Evolutionary conservation across 306 rosid species (phyloP).

Genomic region (Dryas alaskensis): DNA sequence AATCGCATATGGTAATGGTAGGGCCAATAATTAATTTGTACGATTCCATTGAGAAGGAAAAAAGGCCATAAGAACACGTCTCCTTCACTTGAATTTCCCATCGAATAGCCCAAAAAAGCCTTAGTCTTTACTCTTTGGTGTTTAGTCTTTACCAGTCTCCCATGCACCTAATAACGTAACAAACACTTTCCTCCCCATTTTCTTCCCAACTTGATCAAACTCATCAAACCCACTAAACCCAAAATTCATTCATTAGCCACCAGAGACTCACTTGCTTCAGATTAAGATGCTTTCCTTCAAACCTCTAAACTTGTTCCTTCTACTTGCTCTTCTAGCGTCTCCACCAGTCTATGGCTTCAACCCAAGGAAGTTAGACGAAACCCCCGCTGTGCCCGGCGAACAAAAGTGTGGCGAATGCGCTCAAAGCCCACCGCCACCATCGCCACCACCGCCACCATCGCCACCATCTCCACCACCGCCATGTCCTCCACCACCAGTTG

Average conservation of each 20-base stretch:
- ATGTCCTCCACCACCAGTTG: slow-evolving; percentile 11
- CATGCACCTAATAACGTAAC: no score
- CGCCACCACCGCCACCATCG: slow-evolving; percentile 15
- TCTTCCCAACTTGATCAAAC: no score
- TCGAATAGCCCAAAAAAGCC: background rate
- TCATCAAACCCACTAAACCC: no score
- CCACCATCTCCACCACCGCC: slow-evolving; percentile 12
- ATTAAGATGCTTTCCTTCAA: slow-evolving; percentile 29
- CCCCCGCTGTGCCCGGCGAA: background rate
- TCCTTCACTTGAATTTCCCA: slow-evolving; percentile 1
- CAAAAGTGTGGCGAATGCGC: slow-evolving; percentile 33
- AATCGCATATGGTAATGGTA: no score
- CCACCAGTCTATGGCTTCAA: background rate
- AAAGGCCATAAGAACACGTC: slow-evolving; percentile 27
- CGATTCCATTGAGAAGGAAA: slow-evolving; percentile 23
- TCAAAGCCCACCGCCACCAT: slow-evolving; percentile 26
- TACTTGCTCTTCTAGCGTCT: background rate
- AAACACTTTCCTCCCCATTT: no score
- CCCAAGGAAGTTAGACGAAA: background rate
- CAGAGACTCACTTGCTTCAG: no score
- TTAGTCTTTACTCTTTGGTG: background rate
- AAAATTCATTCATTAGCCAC: no score
- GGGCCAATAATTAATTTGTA: background rate
- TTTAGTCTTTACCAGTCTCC: no score
- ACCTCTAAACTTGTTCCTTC: background rate